Base-by-base conservation (phyloP, 2,329 filamentous ascomycete genomes). In the Alternaria hordeiaustralica region DNA sequence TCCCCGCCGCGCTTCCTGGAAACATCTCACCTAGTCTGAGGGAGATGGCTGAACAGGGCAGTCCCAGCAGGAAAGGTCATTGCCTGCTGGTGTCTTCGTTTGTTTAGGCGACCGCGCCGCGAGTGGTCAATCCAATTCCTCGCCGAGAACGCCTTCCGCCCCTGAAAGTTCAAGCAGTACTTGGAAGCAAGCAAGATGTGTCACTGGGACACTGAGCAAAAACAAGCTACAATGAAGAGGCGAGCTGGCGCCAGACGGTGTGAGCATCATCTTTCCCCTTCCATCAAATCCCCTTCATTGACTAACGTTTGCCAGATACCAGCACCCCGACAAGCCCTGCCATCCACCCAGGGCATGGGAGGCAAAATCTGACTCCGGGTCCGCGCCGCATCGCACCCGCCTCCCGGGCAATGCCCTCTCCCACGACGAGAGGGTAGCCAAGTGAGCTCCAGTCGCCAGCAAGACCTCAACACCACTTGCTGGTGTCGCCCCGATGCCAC, bases 1-100 rank as follows among this genome's bases (percentile, higher is more conserved):
- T 67, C 59, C 65, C 21, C 65, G 65, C 51, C 61, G 47, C 55
- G 59, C 58, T 59, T 57, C 65, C 59, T 41, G 65, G 59, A 21
- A 62, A 51, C 55, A 49, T 60, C 49, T 60, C 55, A 21, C 25
- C 25, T 26, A 8, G 46, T 51, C 26, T 51, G 3, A n/a, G 25
- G 18, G 47, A 23, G 41, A 36, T 49, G 55, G 54, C 65, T 36
- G 58, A 62, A 58, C 43, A 64, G 59, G 58, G 61, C 65, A 67
- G 65, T 64, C 50, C 54, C 41, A 30, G 41, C 26, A 28, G 25
- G 54, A 30, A 9, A 26, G n/a, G 25, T 56, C 41, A 26, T 44
- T 26, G 36, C 54, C 54, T 28, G 23, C 54, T 45, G 21, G 23
- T 28, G 41, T 46, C 21, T 46, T 21, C 41, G 43, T 47, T 51